Conservation (phyloP, 192 early-diverging fungal species). For the Entomortierella chlamydospora region DNA sequence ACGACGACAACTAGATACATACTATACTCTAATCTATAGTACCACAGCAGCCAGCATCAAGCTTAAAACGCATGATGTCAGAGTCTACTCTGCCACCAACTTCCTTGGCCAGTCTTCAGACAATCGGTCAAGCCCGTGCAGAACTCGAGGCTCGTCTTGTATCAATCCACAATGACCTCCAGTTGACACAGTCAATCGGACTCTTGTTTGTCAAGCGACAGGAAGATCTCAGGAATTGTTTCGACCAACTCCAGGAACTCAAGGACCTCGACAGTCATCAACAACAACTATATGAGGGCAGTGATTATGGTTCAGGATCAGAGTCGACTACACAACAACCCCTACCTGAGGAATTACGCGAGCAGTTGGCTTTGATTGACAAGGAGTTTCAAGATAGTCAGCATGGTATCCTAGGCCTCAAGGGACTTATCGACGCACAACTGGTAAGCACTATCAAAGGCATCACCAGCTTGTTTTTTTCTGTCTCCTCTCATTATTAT, state of each 20-base stretch:
- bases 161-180: constrained; percentile 37
- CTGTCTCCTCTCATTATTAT: no score
- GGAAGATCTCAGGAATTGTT: constrained; percentile 38
- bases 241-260: constrained; percentile 39
- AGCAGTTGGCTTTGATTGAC: constrained; percentile 34
- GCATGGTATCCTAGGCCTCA: constrained; percentile 43
- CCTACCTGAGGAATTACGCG: constrained; percentile 30
- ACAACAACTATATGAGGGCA: constrained; percentile 5
- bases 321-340: constrained; percentile 13
- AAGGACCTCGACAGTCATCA: constrained; percentile 7
- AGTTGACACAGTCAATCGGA: constrained; percentile 48
- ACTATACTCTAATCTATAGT: no score
- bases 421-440: constrained; percentile 50
- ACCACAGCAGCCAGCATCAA: no score
- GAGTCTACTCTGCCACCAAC: constrained; percentile 5
- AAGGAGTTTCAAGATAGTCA: constrained; percentile 48
- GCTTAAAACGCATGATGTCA: no score
- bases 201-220: constrained; percentile 47
- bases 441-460: constrained; percentile 41
- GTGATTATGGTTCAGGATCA: constrained; percentile 11
- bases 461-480: no score
- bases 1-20: no score
- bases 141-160: constrained; percentile 40
- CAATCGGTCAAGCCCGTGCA: constrained; percentile 27
- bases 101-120: constrained; percentile 41